Percentiles rank a stretch among this genome's conserved stretches.
These are phyloP conservation scores for Ophiocordyceps camponoti-floridani DNA, from an alignment of 2,329 filamentous ascomycete species.

Conservation along the genomic window DNA sequence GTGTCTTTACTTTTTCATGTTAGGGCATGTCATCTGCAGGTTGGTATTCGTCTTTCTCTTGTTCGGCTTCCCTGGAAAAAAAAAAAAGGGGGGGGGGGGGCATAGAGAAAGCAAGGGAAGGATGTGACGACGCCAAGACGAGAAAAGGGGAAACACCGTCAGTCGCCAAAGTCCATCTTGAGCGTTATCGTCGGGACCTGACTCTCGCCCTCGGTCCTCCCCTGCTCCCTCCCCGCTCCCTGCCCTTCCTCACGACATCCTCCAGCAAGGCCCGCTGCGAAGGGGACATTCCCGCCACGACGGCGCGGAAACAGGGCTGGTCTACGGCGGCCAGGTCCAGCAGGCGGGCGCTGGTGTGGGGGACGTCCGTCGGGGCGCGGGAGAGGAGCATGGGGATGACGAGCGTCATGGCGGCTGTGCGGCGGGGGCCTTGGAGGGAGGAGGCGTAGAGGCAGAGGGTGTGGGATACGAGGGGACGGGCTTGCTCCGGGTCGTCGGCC, in stretches of 20 bases:
- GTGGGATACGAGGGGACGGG: slow-evolving; percentile 51
- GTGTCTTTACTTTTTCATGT: no score
- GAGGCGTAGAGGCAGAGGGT: slow-evolving; percentile 58
- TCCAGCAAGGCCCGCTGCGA: slow-evolving; percentile 65
- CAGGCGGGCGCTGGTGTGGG: slow-evolving; percentile 58
- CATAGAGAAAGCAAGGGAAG: no score
- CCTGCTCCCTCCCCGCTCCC: slow-evolving; percentile 19
- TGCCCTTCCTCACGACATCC: slow-evolving; percentile 50
- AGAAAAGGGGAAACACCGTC: no score
- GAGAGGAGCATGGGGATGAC: slow-evolving; percentile 62
- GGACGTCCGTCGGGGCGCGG: slow-evolving; percentile 49
- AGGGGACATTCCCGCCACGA: slow-evolving; percentile 53
- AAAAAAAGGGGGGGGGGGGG: no score
- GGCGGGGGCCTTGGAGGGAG: slow-evolving; percentile 23
- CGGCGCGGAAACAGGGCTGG: slow-evolving; percentile 51
- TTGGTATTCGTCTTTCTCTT: no score
- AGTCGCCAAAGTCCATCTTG: slow-evolving; percentile 74
- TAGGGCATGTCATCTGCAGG: no score
- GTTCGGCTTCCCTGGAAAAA: no score
- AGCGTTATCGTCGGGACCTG: slow-evolving; percentile 71
- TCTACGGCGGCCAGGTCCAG: slow-evolving; percentile 68
- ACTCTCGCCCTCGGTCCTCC: slow-evolving; percentile 21
- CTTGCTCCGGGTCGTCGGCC: slow-evolving; percentile 64
- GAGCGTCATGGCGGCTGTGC: slow-evolving; percentile 49
- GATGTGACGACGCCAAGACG: no score